Conservation (phyloP, 2,329 filamentous ascomycete genomes). For the Xylariales sp. region DNA sequence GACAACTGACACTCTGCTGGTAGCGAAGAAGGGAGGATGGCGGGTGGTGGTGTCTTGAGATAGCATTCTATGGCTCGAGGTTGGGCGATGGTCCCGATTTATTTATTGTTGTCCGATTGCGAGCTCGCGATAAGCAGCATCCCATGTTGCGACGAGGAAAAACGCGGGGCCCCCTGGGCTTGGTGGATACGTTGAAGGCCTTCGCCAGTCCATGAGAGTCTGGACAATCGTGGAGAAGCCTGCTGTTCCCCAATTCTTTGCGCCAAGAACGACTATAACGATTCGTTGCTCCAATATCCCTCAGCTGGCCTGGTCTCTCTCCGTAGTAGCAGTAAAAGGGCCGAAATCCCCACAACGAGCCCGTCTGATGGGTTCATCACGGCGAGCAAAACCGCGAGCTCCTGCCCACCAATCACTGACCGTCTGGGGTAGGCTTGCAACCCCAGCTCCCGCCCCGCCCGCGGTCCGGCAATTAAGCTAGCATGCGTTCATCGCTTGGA, state of each 20-base stretch:
- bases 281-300: neutral
- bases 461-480: too few relatives aligned
- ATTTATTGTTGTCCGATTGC: too few relatives aligned
- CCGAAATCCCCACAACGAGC: conserved; percentile 2
- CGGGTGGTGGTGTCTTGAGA: too few relatives aligned
- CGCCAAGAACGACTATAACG: neutral
- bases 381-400: neutral
- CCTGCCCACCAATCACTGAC: neutral
- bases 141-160: conserved; percentile 7
- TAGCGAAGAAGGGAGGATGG: too few relatives aligned
- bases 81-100: too few relatives aligned
- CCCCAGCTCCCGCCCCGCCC: too few relatives aligned
- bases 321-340: conserved; percentile 3
- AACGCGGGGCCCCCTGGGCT: conserved; percentile 7
- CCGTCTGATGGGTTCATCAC: neutral
- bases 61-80: too few relatives aligned
- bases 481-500: neutral
- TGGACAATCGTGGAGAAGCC: neutral
- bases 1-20: too few relatives aligned
- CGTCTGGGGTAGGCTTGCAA: neutral
- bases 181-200: conserved; percentile 1
- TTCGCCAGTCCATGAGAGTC: conserved; percentile 1
- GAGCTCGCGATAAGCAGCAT: too few relatives aligned
- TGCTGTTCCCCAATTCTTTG: neutral
- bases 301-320: conserved; percentile 5